Evolutionary conservation across 805 yeast genomes (phyloP).

Genomic region (Candida railenensis): DNA sequence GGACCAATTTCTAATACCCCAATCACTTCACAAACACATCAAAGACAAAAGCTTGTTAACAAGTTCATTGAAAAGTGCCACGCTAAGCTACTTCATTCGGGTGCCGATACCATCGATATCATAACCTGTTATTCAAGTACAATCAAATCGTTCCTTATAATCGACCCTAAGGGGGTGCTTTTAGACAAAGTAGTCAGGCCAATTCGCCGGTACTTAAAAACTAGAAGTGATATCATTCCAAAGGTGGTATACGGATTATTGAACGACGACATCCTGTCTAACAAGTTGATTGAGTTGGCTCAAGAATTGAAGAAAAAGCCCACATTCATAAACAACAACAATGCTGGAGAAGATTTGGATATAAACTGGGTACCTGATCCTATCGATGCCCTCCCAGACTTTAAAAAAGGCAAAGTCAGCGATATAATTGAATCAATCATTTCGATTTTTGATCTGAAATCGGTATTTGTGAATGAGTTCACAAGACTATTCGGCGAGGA

Average conservation of each 20-base stretch:
- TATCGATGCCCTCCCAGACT: conserved; percentile 86
- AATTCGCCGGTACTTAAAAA: conserved; percentile 66
- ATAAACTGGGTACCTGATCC: conserved; percentile 83
- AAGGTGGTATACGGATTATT: conserved; percentile 73
- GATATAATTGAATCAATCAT: conserved; percentile 73
- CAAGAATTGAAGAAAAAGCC: conserved; percentile 42
- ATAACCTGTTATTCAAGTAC: conserved; percentile 68
- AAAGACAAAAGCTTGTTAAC: conserved; percentile 52
- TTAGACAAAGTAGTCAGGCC: conserved; percentile 77
- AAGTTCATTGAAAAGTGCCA: conserved; percentile 47
- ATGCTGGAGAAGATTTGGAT: conserved; percentile 36
- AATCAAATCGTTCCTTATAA: conserved; percentile 63
- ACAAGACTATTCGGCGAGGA: conserved; percentile 57
- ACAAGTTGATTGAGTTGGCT: conserved; percentile 52
- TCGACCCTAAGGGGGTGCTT: conserved; percentile 88
- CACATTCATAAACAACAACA: conserved; percentile 12
- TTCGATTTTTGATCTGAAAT: conserved; percentile 70
- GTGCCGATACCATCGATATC: conserved; percentile 73
- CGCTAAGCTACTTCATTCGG: conserved; percentile 65
- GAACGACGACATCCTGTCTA: conserved; percentile 30
- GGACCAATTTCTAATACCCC: conserved; percentile 4
- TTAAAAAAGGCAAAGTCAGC: conserved; percentile 55
- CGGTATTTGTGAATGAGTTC: conserved; percentile 64
- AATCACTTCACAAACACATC: conserved; percentile 28
- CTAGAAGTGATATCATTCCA: conserved; percentile 70